Base-by-base conservation (phyloP, 2,329 filamentous ascomycete species). In the Lachnellula subtilissima region DNA sequence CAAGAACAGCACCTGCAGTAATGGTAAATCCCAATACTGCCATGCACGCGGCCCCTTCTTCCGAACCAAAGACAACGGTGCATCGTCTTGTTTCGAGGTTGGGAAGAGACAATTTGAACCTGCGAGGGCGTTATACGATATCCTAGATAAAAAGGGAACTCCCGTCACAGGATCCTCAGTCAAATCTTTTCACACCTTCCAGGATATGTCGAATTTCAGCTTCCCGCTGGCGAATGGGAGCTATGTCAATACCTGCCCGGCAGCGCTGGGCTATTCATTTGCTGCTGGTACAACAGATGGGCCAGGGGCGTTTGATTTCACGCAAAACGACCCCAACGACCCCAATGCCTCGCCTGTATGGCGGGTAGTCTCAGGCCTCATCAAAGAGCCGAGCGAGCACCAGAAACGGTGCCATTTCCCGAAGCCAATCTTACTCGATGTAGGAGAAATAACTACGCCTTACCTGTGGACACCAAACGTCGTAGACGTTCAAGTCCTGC, bases 391-490 rank as follows among this genome's bases (percentile, higher is more conserved):
- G 0, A 83, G 80, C 0, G 72, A 83, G 5, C 79, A 84, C 56
- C 93, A 97, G 69, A 78, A 78, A 55, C 78, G 75, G 0, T 97
- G 93, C 66, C 93, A 97, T 63, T 78, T 78, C 23, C 82, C 87
- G 1, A 97, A 97, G 69, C 88, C 90, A 0, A 87, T 97, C 54
- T 78, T 97, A 0, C 81, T 97, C 1, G 92, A 97, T 63, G 90
- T 96, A 1, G 93, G 93, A 40, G 87, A 91, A 68, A 82, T 91
- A n/a, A 76, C 77, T 3, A 74, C 73, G 9, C 93, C 93, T 0
- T 97, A 97, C 71, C 76, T 83, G 6, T 97, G 93, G 93, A 86
- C 88, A 0, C 90, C 93, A 0, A 97, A 97, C 64, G 85, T 97
- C 48, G 91, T 96, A 47, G 91, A 97, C 69, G 81, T 97, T 9